These are phyloP conservation scores for Entomortierella parvispora DNA, from an alignment of 192 early-diverging fungal genomes.

Conservation along the genomic window DNA sequence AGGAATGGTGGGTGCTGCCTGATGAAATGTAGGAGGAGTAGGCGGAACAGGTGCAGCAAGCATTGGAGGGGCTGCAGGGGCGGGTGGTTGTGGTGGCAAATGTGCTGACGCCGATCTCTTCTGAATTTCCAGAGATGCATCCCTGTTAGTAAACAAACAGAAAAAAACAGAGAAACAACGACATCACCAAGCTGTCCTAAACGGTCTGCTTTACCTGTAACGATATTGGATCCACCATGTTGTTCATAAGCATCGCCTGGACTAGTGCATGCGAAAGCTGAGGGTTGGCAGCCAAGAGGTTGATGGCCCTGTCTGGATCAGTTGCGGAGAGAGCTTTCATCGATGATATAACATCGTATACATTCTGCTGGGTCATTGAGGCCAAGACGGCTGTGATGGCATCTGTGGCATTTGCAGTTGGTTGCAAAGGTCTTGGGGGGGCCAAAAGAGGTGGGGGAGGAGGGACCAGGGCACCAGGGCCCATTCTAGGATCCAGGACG, in stretches of 20 bases:
- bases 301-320: conserved; percentile 70
- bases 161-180: no score
- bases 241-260: conserved; percentile 82
- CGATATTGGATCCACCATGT: conserved; percentile 75
- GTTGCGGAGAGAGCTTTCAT: conserved; percentile 52
- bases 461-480: no score
- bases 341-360: conserved; percentile 39
- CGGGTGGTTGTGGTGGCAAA: no score
- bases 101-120: no score
- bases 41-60: no score
- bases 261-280: conserved; percentile 87
- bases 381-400: conserved; percentile 41
- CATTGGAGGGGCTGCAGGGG: no score
- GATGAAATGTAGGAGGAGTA: no score
- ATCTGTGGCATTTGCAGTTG: conserved; percentile 6
- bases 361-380: conserved; percentile 40
- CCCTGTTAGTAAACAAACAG: no score
- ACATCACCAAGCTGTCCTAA: neutral
- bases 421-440: neutral
- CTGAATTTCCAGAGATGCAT: no score
- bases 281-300: conserved; percentile 77
- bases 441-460: conserved; percentile 17
- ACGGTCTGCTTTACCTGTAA: conserved; percentile 55
- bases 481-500: no score
- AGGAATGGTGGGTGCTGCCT: no score